phyloP scores from a whole-genome alignment of 1,284 basidiomycete genomes.

The Pterulicium gracile region DNA sequence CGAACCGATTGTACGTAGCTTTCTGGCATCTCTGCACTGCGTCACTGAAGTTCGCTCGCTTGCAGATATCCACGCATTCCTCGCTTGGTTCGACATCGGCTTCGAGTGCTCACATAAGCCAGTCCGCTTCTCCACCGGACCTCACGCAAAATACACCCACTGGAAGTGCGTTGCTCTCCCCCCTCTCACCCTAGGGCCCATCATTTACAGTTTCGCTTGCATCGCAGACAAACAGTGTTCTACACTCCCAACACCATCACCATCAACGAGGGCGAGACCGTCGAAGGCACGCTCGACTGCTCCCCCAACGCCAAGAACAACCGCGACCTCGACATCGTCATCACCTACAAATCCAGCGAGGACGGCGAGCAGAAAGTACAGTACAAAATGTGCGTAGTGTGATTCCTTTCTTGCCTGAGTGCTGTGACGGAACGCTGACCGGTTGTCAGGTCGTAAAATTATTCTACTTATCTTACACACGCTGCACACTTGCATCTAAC shows the following conservation, averaged over 20 bases:
- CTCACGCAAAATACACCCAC: conserved; percentile 93
- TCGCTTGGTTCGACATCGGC: conserved; percentile 98
- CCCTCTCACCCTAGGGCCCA: conserved; percentile 3
- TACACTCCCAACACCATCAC: conserved; percentile 79
- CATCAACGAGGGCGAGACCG: conserved; percentile 55
- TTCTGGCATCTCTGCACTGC: conserved; percentile 6
- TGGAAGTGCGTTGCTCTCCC: conserved; percentile 71
- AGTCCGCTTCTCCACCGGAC: conserved; percentile 90
- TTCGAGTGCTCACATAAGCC: conserved; percentile 98
- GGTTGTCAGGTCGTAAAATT: conserved; percentile 66
- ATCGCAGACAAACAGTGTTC: conserved; percentile 83
- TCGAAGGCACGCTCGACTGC: conserved; percentile 66
- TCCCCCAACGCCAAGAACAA: conserved; percentile 86
- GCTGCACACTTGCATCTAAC: too few species aligned
- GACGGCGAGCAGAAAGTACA: conserved; percentile 23
- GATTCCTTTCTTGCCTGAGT: conserved; percentile 12
- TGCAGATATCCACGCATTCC: conserved; percentile 93
- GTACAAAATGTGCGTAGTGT: conserved; percentile 70
- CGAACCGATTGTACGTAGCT: conserved; percentile 79
- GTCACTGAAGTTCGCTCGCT: conserved; percentile 3
- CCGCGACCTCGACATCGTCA: conserved; percentile 84
- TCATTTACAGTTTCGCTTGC: not conserved
- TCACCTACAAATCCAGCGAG: conserved; percentile 51
- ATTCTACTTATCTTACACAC: too few species aligned
- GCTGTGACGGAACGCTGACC: conserved; percentile 43